Evolutionary conservation across 495 filamentous ascomycete species (phyloP), one percentile per base, ranked within the genome.

Genomic region (Annulohypoxylon nitens): DNA sequence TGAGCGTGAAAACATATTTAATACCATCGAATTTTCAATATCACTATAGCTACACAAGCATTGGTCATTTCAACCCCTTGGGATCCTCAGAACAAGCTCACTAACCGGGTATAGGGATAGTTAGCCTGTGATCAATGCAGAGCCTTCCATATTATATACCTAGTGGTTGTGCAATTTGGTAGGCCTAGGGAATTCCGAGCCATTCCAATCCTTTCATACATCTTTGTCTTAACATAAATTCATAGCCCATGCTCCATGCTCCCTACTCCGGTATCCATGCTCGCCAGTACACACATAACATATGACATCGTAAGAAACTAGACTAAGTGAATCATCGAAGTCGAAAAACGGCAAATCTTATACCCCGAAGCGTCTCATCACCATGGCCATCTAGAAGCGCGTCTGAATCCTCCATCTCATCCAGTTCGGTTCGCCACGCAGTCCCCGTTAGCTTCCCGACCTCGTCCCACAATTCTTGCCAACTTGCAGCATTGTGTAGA

Each of bases 401-500:
- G 26, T 45, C 60, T 16, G 67, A 48, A 30, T 76, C 75, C 8
- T 78, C 71, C 4, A 64, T 77, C 23, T 78, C 71, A 34, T 78
- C 69, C 8, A 80, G 77, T 34, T 84, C 79, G 6, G 83, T 80
- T 55, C 58, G 76, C 83, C 83, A 86, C 25, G 57, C 47, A 3
- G 81, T 86, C 2, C 80, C 76, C 0, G 84, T 86, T 16, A 64
- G 75, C 36, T 75, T 69, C 3, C 81, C 85, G 53, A 86, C 74
- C 39, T 81, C 81, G 53, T 80, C 75, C 85, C 85, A 88, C 60
- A 87, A 75, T 10, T 72, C 70, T 76, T 82, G 80, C 75, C 84
- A 78, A 18, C 76, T 83, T 34, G 75, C 70, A 10, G 77, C 68
- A 58, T 85, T 82, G 75, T 88, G 84, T 3, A 81, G 71, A 60